A percentile compares a stretch with the other conserved stretches of the same genome.
These are phyloP conservation scores for Aspergillus ellipticus DNA, from an alignment of 495 filamentous ascomycete species.

Conservation along the genomic window DNA sequence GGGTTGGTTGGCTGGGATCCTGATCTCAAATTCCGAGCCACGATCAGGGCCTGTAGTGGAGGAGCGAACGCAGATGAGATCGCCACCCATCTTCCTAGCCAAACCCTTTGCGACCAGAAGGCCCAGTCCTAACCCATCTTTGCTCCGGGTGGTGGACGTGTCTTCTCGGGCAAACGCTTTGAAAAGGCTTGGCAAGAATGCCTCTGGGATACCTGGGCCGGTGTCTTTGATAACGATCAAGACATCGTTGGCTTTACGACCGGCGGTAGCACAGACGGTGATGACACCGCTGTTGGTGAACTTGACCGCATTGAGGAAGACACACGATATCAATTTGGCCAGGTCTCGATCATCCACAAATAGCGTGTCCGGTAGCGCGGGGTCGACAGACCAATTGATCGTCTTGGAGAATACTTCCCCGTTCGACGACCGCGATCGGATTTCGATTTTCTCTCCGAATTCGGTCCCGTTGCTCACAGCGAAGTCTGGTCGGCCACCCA, in stretches of 20 bases:
- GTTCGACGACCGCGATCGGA: constrained; percentile 55
- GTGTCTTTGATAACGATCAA: constrained; percentile 64
- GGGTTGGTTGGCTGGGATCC: constrained; percentile 57
- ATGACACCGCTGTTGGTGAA: constrained; percentile 73
- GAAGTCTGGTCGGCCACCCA: constrained; percentile 71
- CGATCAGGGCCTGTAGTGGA: constrained; percentile 62
- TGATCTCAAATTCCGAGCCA: constrained; percentile 74
- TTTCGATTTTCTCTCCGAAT: constrained; percentile 64
- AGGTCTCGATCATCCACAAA: constrained; percentile 69
- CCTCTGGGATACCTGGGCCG: constrained; percentile 67
- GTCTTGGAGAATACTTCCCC: constrained; percentile 55
- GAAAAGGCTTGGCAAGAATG: constrained; percentile 69
- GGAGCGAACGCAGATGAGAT: constrained; percentile 64
- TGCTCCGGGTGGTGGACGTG: constrained; percentile 65
- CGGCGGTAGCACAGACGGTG: constrained; percentile 51
- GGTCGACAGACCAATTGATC: constrained; percentile 66
- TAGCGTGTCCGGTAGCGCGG: constrained; percentile 61
- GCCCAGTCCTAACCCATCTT: constrained; percentile 71
- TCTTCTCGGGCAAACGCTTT: constrained; percentile 73
- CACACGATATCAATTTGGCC: constrained; percentile 69
- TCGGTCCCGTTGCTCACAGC: constrained; percentile 56
- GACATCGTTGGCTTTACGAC: constrained; percentile 50
- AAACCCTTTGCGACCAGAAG: constrained; percentile 74
- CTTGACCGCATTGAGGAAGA: constrained; percentile 76
- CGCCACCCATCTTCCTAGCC: constrained; percentile 71